Base-by-base conservation (phyloP, 2,329 filamentous ascomycete species). In the Fusarium avenaceum region DNA sequence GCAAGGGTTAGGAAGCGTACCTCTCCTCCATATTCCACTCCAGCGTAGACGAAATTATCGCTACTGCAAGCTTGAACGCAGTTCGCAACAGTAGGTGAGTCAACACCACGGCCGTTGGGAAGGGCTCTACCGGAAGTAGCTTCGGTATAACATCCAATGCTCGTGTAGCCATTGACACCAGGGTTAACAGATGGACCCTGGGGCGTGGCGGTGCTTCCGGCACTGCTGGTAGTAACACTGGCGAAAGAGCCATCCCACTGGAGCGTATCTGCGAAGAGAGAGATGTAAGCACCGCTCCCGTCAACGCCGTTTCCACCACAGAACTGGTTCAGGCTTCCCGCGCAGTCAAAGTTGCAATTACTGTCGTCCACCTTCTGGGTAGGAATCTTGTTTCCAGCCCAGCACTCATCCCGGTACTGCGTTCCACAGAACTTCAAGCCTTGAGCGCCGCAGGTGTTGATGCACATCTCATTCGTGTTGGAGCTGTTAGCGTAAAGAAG, bases 281-380 rank as follows among this genome's bases (percentile, higher is more conserved):
- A 87, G 54, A 88, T 80, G 74, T 80, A 84, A 8, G 79, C 59
- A 32, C 79, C 78, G 9, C 76, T 72, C 3, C 75, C 68, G 3
- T 72, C 71, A 6, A 74, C 64, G 1, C 80, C 84, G 48, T 86
- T 82, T 4, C 86, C 86, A 48, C 86, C 86, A 44, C 86, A 89
- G 17, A 83, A 79, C 69, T 87, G 78, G 59, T 82, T 81, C 28
- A 82, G 58, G 43, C 84, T 80, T 2, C 85, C 86, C 0, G 76
- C 69, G 63, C 86, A 89, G 38, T 80, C 73, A 57, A 80, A 87
- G 75, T 85, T 84, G 76, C 86, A 88, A 63, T 86, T 79, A 6
- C 50, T 70, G 5, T 84, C 81, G 19, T 76, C 76, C 1, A 84
- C 83, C 65, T 82, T 76, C 14, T 79, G 72, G 0, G 71, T 76